A percentile compares a stretch with the other conserved stretches of the same genome.
phyloP scores from a whole-genome alignment of 768 basidiomycete genomes.

The Clitopilus hobsonii region DNA sequence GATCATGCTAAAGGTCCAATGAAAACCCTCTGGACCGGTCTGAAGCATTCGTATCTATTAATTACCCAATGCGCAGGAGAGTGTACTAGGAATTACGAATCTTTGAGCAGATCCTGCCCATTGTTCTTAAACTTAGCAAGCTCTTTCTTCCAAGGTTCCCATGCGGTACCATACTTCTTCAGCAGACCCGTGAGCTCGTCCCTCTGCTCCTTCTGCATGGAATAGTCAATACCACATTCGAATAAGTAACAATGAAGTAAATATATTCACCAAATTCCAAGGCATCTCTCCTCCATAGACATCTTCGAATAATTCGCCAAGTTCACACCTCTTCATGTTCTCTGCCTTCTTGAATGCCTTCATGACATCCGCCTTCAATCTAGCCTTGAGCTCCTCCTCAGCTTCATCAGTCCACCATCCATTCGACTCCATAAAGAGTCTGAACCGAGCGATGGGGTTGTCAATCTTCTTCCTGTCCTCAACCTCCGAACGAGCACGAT shows the following conservation, averaged over 20 bases:
- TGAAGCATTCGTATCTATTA: too few relatives aligned
- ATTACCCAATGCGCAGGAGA: too few relatives aligned
- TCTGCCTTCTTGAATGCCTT: conserved; percentile 77
- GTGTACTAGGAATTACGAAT: not conserved
- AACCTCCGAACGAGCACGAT: conserved; percentile 84
- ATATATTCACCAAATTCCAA: conserved; percentile 70
- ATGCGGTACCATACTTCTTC: conserved; percentile 80
- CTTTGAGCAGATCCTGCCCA: conserved; percentile 52
- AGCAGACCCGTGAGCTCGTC: conserved; percentile 70
- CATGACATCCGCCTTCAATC: conserved; percentile 71
- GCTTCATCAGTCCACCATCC: conserved; percentile 82
- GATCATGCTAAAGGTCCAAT: too few relatives aligned
- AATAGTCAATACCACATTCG: not conserved
- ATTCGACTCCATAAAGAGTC: conserved; percentile 76
- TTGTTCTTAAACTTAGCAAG: conserved; percentile 70
- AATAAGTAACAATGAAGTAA: not conserved
- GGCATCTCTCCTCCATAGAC: conserved; percentile 84
- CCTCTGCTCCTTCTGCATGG: conserved; percentile 72
- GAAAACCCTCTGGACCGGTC: too few relatives aligned
- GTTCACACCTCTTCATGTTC: conserved; percentile 55
- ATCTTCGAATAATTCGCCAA: conserved; percentile 83
- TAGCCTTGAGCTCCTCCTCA: conserved; percentile 67
- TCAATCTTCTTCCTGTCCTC: conserved; percentile 90
- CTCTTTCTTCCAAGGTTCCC: conserved; percentile 85
- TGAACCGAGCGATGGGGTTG: conserved; percentile 81